Base-by-base conservation (phyloP, 139 green algal genomes). In the Trebouxia sp. region DNA sequence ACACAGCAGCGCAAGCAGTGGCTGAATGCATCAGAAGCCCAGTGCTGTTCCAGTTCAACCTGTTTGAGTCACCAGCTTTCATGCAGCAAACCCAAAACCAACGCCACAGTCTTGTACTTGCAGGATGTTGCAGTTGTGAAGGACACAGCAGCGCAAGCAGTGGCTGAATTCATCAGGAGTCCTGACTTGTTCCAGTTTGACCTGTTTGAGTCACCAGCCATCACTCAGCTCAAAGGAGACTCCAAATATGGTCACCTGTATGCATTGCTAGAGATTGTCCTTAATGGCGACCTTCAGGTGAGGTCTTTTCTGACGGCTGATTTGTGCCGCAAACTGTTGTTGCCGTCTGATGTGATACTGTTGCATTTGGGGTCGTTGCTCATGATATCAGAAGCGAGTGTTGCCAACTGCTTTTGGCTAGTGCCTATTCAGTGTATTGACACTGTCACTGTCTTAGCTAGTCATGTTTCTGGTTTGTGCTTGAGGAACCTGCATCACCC, bases 131-230 rank as follows among this genome's bases (percentile, higher is more conserved):
- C 78, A n/a, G 39, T 17, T 39, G 45, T 74, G 30, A 62, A 65
- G 20, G 62, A 28, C 15, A 42, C 32, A 4, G 58, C 79, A 43
- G 65, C 65, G 11, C 37, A 39, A n/a, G 79, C 79, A 1, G 79
- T 76, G 32, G 37, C 79, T 26, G 79, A 78, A 20, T 83, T 83
- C 65, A 83, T 83, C 41, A 53, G 79, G 32, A 72, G 32, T n/a
- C 26, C 66, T 5, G 79, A 83, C 65, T 6, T 65, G 32, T 83
- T 83, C 79, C 79, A 83, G 48, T 83, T 83, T 62, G 79, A 83
- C 47, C 48, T 83, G 47, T 55, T 83, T 37, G 79, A 78, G 28
- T 72, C 43, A 7, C 79, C 79, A 43, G 65, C 79, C 32, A 72
- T 83, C 45, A 42, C 58, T 24, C 79, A 83, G 79, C 79, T 83